phyloP scores from a whole-genome alignment of 495 filamentous ascomycete genomes.

The Polyplosphaeria fusca region DNA sequence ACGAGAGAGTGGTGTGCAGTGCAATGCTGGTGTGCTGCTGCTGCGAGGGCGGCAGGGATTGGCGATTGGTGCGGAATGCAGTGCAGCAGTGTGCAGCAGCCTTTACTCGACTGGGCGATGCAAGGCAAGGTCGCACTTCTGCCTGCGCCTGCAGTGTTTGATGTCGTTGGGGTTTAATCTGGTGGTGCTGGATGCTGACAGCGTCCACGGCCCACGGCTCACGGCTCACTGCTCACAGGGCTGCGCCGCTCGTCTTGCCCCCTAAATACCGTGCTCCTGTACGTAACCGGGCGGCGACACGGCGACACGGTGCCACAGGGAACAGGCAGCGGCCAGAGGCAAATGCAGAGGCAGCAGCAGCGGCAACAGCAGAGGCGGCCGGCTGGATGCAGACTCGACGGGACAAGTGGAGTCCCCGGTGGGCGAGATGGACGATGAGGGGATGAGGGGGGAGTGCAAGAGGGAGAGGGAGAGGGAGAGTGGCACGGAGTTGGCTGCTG shows the following conservation, averaged over 20 bases:
- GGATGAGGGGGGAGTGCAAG: conserved; percentile 5
- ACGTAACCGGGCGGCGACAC: conserved; percentile 19
- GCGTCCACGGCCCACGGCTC: too few species aligned
- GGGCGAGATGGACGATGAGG: background rate
- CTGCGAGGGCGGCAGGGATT: too few species aligned
- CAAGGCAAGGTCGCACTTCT: conserved; percentile 31
- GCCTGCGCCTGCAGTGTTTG: conserved; percentile 18
- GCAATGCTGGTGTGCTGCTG: too few species aligned
- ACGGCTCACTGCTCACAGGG: too few species aligned
- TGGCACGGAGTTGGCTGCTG: conserved; percentile 12
- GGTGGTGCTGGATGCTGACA: conserved; percentile 13
- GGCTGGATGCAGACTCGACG: conserved; percentile 14
- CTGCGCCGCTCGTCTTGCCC: conserved; percentile 19
- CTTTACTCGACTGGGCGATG: conserved; percentile 31
- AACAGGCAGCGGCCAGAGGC: conserved; percentile 3
- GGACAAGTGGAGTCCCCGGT: background rate
- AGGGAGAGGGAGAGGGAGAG: too few species aligned
- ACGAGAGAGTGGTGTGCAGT: too few species aligned
- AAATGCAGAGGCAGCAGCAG: too few species aligned
- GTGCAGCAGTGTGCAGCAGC: too few species aligned
- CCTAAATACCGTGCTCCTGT: conserved; percentile 6
- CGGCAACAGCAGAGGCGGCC: too few species aligned
- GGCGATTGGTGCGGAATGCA: conserved; percentile 31
- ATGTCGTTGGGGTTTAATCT: conserved; percentile 7
- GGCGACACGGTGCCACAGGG: background rate